Conservation (phyloP, 1,139 yeast species). For the Hemisphaericaspora subhashii region DNA sequence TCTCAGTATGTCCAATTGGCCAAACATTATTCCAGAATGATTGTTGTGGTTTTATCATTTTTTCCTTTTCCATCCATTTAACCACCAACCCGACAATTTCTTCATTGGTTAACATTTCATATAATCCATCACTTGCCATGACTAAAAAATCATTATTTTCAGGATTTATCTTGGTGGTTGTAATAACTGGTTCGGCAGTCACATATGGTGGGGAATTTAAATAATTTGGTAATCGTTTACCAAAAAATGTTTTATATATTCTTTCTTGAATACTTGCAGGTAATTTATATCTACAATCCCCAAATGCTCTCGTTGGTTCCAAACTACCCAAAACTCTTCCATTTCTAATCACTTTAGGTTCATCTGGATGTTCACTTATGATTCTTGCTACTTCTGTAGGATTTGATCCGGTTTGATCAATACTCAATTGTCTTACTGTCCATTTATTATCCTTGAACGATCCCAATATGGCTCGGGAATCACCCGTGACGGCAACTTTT, state of each 20-base stretch:
- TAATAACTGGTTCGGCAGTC: constrained; percentile 92
- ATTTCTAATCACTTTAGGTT: constrained; percentile 75
- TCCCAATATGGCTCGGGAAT: constrained; percentile 89
- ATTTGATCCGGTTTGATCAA: constrained; percentile 94
- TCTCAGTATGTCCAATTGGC: constrained; percentile 48
- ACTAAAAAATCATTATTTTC: constrained; percentile 81
- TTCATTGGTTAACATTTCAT: constrained; percentile 87
- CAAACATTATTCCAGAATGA: constrained; percentile 45
- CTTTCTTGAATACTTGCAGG: constrained; percentile 72
- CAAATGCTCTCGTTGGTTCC: constrained; percentile 96
- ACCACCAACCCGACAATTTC: constrained; percentile 92
- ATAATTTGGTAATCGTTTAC: constrained; percentile 76
- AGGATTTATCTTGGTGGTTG: constrained; percentile 76
- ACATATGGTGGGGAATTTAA: constrained; percentile 93
- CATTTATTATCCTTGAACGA: constrained; percentile 70
- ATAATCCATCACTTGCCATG: constrained; percentile 92
- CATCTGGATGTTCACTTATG: constrained; percentile 87
- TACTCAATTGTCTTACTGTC: constrained; percentile 84
- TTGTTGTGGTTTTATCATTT: constrained; percentile 57
- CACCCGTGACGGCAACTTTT: constrained; percentile 95
- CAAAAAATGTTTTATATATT: constrained; percentile 76
- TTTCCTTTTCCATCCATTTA: constrained; percentile 85
- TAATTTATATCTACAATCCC: constrained; percentile 91
- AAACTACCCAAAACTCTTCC: constrained; percentile 94
- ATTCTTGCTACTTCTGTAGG: constrained; percentile 84